Evolutionary conservation across 2,329 filamentous ascomycete genomes (phyloP), one percentile per base, ranked within the genome.

Genomic region (Didymella segeticola): DNA sequence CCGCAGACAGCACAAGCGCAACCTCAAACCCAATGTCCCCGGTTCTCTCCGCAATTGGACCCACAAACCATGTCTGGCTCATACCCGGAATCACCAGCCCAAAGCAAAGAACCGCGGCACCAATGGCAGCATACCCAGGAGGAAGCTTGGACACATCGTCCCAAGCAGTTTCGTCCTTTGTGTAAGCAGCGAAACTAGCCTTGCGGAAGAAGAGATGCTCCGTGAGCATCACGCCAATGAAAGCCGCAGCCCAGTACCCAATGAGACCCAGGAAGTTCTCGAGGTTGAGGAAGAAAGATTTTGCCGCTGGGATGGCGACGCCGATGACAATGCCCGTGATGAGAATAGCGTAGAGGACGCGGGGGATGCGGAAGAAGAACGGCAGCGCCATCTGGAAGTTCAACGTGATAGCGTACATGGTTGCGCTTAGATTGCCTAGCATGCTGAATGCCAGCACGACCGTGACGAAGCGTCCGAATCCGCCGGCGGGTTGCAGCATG

Each of bases 1-100:
- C 36, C n/a, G 71, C 71, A 8, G 76, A 77, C 10, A 81, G 66
- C 23, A 78, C 77, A 63, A 88, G 82, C 0, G 85, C 85, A 68
- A 86, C 73, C 75, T 89, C 86, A 52, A 89, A 87, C 0, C 86
- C 86, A 67, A 89, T 83, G 58, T 89, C 86, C 0, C 86, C 86
- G 10, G 85, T 86, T 29, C 63, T 80, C 69, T 79, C 72, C 0
- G 84, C 85, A 60, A 88, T 82, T 0, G 85, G 85, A 0, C 85
- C 85, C 8, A 78, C 82, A 64, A 80, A 87, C 84, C 84, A 87
- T 4, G 79, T 81, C 69, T 86, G 82, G 9, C 77, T 78, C 80
- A 87, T 87, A 26, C 80, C 82, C 0, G 85, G 85, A 6, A 87
- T 75, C 2, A 87, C 79, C 8, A 87, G 58, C 5, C 60, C 77